Base-by-base conservation (phyloP, 2,329 filamentous ascomycete species). In the Boeremia lycopersici region DNA sequence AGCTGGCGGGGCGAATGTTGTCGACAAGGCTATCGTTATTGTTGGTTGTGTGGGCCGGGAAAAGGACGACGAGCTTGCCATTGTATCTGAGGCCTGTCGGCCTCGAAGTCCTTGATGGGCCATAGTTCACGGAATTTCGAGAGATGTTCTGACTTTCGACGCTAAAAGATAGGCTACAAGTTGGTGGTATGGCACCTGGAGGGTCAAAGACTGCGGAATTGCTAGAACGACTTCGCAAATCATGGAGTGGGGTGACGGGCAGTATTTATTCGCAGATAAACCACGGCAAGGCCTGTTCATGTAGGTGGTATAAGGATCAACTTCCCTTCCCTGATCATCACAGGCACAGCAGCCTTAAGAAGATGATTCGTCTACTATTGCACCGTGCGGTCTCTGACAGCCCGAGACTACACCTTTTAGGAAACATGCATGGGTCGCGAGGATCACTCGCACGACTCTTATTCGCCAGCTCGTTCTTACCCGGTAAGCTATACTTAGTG, bases 1-100 rank as follows among this genome's bases (percentile, higher is more conserved):
- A 45, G 64, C 47, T 30, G 66, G 58, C 12, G 63, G 63, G 3
- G 62, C 63, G 51, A 71, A 71, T 15, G 63, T 67, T 9, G 64
- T 63, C 26, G 63, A 67, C 6, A 71, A 42, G 1, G 63, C 54
- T 41, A 68, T 49, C 11, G 40, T 51, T 9, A 30, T 51, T 25
- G 61, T 34, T 34, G 33, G 33, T 17, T 34, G 33, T 15, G 53
- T 9, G 60, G 62, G 35, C 8, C 7, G 17, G 35, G 35, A 39
- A 39, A 25, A 39, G 4, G 35, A 23, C 35, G 35, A 25, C 17
- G 17, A 10, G 35, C 35, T 39, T 39, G 17, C 35, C 35, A 23
- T 17, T 23, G 17, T 39, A 9, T 25, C 35, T 39, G 35, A 25
- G 35, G 35, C 35, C 35, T 39, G 35, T 23, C 35, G 35, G 9